Conservation (phyloP, 1,284 basidiomycete genomes). For the Phaffia rhodozyma region DNA sequence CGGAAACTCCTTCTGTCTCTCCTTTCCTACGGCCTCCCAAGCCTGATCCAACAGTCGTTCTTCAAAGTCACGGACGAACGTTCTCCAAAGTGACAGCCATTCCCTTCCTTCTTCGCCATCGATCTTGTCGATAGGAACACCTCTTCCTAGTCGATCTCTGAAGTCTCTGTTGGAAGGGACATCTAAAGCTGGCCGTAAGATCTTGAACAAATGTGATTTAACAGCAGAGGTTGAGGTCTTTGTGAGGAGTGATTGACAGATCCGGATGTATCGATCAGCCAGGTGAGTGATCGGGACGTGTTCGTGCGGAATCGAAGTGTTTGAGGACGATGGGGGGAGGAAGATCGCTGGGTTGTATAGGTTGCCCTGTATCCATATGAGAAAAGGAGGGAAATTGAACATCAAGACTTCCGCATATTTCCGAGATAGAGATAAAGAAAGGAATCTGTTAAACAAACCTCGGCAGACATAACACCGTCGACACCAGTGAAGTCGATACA, state of each 20-base stretch:
- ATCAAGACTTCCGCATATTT: not conserved
- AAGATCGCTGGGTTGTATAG: constrained; percentile 89
- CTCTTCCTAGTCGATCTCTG: constrained; percentile 53
- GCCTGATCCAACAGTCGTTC: constrained; percentile 2
- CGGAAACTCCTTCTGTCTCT: not conserved
- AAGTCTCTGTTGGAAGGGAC: constrained; percentile 51
- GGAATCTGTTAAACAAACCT: constrained; percentile 34
- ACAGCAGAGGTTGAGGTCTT: constrained; percentile 61
- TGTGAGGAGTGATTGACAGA: constrained; percentile 61
- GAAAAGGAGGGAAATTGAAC: not conserved
- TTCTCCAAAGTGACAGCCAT: not conserved
- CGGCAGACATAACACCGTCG: constrained; percentile 90
- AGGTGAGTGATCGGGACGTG: constrained; percentile 55
- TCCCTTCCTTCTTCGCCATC: not conserved
- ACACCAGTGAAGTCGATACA: constrained; percentile 72
- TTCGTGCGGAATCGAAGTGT: constrained; percentile 33
- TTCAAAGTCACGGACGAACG: not conserved
- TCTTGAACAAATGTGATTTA: constrained; percentile 86
- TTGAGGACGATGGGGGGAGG: constrained; percentile 20
- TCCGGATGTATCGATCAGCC: constrained; percentile 75
- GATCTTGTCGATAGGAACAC: constrained; percentile 31
- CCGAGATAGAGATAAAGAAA: not conserved
- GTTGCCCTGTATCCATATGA: constrained; percentile 45
- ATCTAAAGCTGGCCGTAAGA: constrained; percentile 66
- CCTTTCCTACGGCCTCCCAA: not conserved